Percentiles rank a stretch among this genome's conserved stretches.
phyloP scores from a whole-genome alignment of 352 stramenopile genomes.

The Pythium volutum region DNA sequence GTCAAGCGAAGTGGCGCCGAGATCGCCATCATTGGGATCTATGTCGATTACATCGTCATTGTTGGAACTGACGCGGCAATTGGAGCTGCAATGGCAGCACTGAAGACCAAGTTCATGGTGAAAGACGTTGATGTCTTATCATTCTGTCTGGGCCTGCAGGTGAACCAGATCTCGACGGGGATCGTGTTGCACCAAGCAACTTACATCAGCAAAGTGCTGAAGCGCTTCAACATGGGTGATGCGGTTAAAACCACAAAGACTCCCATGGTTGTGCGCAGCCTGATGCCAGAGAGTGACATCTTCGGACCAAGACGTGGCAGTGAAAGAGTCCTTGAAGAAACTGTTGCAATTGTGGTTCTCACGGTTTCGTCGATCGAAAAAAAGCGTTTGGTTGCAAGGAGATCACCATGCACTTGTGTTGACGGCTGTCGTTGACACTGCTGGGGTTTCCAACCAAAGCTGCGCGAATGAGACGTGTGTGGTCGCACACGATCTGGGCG shows the following conservation, averaged over 20 bases:
- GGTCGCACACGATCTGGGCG: no score
- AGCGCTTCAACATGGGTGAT: conserved; percentile 21
- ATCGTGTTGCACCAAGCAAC: conserved; percentile 21
- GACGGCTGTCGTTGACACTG: no score
- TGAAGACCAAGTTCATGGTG: conserved; percentile 23
- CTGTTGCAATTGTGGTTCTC: no score
- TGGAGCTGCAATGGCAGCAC: conserved; percentile 13
- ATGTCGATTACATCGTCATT: conserved; percentile 23
- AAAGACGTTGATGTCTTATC: conserved; percentile 21
- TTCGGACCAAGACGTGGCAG: conserved; percentile 19
- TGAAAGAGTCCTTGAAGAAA: conserved; percentile 15
- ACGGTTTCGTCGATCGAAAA: no score
- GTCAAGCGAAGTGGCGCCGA: conserved; percentile 22
- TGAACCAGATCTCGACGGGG: conserved; percentile 19
- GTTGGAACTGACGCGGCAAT: conserved; percentile 22
- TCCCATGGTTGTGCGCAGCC: conserved; percentile 22
- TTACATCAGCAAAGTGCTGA: conserved; percentile 17
- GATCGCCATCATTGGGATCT: conserved; percentile 25
- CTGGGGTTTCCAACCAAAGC: no score
- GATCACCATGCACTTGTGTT: no score
- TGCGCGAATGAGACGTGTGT: no score
- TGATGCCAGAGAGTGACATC: conserved; percentile 20
- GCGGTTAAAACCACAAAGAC: conserved; percentile 14
- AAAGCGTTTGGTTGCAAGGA: no score
- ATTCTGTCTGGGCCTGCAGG: conserved; percentile 21